A percentile compares a stretch with the other conserved stretches of the same genome.
Conservation (phyloP, 305 asterid genomes). For the Lippia alba region DNA sequence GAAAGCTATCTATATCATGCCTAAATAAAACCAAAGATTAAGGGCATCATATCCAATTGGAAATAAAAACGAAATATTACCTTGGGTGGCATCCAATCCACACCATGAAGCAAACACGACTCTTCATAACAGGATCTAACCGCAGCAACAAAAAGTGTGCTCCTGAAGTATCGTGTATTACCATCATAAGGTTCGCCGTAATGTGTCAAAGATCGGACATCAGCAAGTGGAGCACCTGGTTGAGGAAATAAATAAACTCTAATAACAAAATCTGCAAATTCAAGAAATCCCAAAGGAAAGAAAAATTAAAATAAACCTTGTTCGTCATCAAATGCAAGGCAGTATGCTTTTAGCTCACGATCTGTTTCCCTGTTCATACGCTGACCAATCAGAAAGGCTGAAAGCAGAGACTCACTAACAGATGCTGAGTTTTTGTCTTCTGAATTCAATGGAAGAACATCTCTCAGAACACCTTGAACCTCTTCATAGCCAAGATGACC, state of each 20-base stretch:
- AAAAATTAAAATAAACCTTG: slow-evolving; percentile 53
- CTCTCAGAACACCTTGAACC: slow-evolving; percentile 91
- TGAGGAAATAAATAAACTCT: slow-evolving; percentile 26
- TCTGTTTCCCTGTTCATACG: slow-evolving; percentile 95
- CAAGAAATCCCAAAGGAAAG: slow-evolving; percentile 3
- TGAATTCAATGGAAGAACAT: slow-evolving; percentile 65
- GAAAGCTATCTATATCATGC: slow-evolving; percentile 15
- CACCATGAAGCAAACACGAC: slow-evolving; percentile 97
- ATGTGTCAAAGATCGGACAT: slow-evolving; percentile 89
- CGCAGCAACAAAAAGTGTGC: slow-evolving; percentile 97
- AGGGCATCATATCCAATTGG: background rate
- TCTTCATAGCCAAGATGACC: slow-evolving; percentile 98
- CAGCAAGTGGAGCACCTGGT: slow-evolving; percentile 80
- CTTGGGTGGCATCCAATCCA: slow-evolving; percentile 99
- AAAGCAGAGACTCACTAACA: slow-evolving; percentile 78
- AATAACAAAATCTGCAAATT: background rate
- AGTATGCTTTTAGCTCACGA: slow-evolving; percentile 95
- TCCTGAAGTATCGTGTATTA: slow-evolving; percentile 91
- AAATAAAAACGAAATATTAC: slow-evolving; percentile 39
- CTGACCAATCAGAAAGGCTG: slow-evolving; percentile 88
- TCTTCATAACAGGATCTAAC: slow-evolving; percentile 96
- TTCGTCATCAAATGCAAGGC: slow-evolving; percentile 94
- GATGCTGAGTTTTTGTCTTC: slow-evolving; percentile 41
- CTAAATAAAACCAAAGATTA: slow-evolving; percentile 22
- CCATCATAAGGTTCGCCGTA: slow-evolving; percentile 98